These are phyloP conservation scores for Batkoa obscura DNA, from an alignment of 371 early-diverging fungal species.

Conservation along the genomic window DNA sequence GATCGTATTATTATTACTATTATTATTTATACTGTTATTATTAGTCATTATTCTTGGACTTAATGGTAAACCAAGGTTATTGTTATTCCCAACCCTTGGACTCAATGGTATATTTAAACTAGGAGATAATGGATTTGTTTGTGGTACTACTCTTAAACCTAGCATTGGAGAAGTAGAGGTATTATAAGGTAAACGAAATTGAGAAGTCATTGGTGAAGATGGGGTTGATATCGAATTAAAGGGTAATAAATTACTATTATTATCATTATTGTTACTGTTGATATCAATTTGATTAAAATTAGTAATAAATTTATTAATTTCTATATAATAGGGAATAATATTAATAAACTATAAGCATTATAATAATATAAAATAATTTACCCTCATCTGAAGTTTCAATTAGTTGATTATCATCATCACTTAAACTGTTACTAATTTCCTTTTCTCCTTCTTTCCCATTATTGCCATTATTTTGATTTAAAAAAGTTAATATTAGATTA, in stretches of 20 bases:
- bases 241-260: not conserved
- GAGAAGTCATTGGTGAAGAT: not conserved
- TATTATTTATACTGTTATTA: too few relatives aligned
- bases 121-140: too few relatives aligned
- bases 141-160: not conserved
- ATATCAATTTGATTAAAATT: not conserved
- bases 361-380: not conserved
- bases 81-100: too few relatives aligned
- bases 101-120: too few relatives aligned
- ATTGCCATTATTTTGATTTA: not conserved
- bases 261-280: not conserved
- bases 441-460: not conserved
- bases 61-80: too few relatives aligned
- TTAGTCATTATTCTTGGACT: too few relatives aligned
- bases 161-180: not conserved
- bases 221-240: not conserved
- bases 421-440: not conserved
- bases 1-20: too few relatives aligned
- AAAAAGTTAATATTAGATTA: constrained; percentile 19
- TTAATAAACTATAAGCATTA: too few relatives aligned
- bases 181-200: not conserved
- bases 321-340: not conserved
- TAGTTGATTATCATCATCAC: not conserved
- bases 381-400: not conserved
- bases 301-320: not conserved